Conservation (phyloP, 192 early-diverging fungal genomes). For the Haplosporangium gracile region DNA sequence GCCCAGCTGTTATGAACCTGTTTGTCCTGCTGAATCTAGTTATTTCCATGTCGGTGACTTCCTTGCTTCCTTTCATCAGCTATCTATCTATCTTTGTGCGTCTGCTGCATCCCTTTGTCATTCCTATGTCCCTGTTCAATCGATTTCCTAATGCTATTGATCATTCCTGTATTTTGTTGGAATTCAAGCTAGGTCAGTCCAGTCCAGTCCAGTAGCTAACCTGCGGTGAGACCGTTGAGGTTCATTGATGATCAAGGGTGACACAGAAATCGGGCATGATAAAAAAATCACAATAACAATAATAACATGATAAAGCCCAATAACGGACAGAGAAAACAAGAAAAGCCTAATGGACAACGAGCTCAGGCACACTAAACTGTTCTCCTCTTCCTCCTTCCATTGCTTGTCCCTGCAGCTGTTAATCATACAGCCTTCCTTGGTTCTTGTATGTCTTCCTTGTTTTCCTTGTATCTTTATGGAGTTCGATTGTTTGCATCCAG, state of each 20-base stretch:
- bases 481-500: no score
- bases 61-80: background rate
- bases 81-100: background rate
- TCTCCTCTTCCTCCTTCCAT: no score
- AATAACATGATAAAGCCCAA: background rate
- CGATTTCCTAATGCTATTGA: background rate
- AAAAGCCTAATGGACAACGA: background rate
- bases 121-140: background rate
- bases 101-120: background rate
- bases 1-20: background rate
- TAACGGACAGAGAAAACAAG: no score
- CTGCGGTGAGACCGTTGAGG: background rate
- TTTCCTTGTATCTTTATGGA: no score
- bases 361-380: no score
- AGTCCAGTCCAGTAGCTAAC: background rate
- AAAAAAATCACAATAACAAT: background rate
- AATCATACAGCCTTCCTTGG: no score
- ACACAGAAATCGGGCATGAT: background rate
- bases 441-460: no score
- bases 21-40: constrained; percentile 3
- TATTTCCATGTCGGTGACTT: background rate
- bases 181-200: background rate
- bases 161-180: background rate
- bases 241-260: background rate
- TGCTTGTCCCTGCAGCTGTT: no score